Evolutionary conservation across 768 basidiomycete genomes (phyloP).

Genomic region (Suillus sp.): DNA sequence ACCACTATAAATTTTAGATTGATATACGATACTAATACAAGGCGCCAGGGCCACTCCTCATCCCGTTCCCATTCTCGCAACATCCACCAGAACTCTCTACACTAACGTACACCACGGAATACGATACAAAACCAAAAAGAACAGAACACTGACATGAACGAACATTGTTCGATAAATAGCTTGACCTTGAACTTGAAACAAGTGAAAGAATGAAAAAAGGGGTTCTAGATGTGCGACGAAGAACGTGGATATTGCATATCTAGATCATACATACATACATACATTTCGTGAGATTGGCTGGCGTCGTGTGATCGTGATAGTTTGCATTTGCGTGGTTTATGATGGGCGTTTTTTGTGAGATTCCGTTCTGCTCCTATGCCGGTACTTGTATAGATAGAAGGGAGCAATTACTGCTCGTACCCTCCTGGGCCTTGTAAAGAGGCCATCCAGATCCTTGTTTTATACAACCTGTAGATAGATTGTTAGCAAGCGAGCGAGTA

Average conservation of each 20-base stretch:
- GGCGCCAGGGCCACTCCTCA: conserved; percentile 14
- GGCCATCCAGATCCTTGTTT: conserved; percentile 96
- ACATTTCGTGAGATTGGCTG: background rate
- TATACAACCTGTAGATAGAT: conserved; percentile 65
- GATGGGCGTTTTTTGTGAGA: background rate
- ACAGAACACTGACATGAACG: background rate
- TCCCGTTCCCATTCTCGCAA: conserved; percentile 10
- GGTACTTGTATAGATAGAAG: background rate
- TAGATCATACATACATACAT: conserved; percentile 7
- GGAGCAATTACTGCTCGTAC: conserved; percentile 42
- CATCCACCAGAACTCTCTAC: background rate
- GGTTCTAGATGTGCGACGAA: conserved; percentile 10
- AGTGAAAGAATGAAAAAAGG: background rate
- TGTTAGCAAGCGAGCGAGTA: conserved; percentile 9
- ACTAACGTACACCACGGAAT: conserved; percentile 18
- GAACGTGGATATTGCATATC: conserved; percentile 13
- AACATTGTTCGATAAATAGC: conserved; percentile 9
- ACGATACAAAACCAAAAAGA: background rate
- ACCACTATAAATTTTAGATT: conserved; percentile 8
- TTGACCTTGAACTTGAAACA: background rate
- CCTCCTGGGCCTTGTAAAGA: conserved; percentile 60
- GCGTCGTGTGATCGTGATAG: background rate
- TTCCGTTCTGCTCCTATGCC: background rate
- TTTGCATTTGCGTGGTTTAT: background rate
- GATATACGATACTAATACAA: conserved; percentile 34